Conservation (phyloP, 495 filamentous ascomycete species). For the Chaetomidium leptoderma region DNA sequence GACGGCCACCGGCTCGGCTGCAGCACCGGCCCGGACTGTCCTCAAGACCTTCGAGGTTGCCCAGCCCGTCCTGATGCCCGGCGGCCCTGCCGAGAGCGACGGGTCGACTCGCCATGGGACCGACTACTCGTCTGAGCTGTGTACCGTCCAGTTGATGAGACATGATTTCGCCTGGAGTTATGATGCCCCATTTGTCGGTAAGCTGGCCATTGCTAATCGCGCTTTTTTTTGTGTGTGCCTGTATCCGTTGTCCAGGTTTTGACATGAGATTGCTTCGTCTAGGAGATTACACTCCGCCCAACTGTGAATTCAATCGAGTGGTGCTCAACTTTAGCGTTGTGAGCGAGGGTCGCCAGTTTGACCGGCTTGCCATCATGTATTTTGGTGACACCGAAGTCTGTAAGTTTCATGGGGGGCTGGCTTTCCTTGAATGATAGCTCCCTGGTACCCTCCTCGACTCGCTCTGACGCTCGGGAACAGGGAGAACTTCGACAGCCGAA, state of each 20-base stretch:
- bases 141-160: conserved; percentile 60
- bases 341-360: conserved; percentile 71
- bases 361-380: conserved; percentile 75
- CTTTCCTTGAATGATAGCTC: neutral
- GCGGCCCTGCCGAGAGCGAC: conserved; percentile 40
- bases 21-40: conserved; percentile 27
- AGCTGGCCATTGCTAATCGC: conserved; percentile 29
- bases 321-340: conserved; percentile 78
- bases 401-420: conserved; percentile 15
- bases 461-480: neutral
- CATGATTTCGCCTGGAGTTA: conserved; percentile 76
- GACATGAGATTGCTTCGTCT: neutral
- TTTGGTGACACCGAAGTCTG: conserved; percentile 78
- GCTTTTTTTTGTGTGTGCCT: neutral
- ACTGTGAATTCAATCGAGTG: conserved; percentile 71
- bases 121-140: conserved; percentile 34
- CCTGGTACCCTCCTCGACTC: too few species aligned
- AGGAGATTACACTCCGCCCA: conserved; percentile 66
- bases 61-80: conserved; percentile 54
- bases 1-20: conserved; percentile 20
- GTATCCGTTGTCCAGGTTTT: neutral
- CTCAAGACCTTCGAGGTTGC: conserved; percentile 66
- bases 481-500: conserved; percentile 80
- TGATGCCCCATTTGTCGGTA: conserved; percentile 72
- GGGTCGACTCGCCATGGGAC: conserved; percentile 23